phyloP scores from a whole-genome alignment of 495 filamentous ascomycete genomes.

The Xylaria telfairii region DNA sequence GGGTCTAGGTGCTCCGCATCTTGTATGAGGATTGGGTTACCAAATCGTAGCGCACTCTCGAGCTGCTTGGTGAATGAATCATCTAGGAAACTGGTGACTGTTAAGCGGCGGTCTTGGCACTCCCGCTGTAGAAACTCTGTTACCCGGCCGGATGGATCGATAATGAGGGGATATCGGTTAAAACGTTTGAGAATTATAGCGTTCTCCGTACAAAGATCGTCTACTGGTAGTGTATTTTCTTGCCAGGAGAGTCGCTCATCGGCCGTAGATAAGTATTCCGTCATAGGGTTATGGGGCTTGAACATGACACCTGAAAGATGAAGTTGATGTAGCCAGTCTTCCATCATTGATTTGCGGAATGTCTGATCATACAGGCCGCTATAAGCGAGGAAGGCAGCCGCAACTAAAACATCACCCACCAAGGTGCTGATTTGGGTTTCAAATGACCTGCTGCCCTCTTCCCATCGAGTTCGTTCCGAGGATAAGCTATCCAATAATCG shows the following conservation, averaged over 20 bases:
- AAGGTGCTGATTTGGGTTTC: constrained; percentile 97
- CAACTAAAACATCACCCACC: constrained; percentile 92
- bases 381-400: constrained; percentile 97
- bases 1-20: constrained; percentile 97
- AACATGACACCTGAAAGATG: constrained; percentile 86
- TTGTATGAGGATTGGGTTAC: constrained; percentile 97
- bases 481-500: constrained; percentile 92
- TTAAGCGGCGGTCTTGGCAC: constrained; percentile 90
- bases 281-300: constrained; percentile 93
- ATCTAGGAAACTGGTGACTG: constrained; percentile 97
- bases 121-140: constrained; percentile 95
- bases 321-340: constrained; percentile 95
- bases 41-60: constrained; percentile 94
- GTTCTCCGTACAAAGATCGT: constrained; percentile 98
- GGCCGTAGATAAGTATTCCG: constrained; percentile 95
- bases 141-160: constrained; percentile 93
- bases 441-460: constrained; percentile 95
- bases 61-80: constrained; percentile 98
- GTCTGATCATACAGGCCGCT: constrained; percentile 97
- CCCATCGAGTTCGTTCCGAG: constrained; percentile 91
- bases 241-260: constrained; percentile 96
- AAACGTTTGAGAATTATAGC: constrained; percentile 96
- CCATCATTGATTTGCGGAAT: constrained; percentile 95
- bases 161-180: constrained; percentile 97
- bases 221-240: constrained; percentile 92